Percentiles rank a stretch among this genome's conserved stretches.
These are phyloP conservation scores for Lipomyces chichibuensis DNA, from an alignment of 805 yeast species.

Conservation along the genomic window DNA sequence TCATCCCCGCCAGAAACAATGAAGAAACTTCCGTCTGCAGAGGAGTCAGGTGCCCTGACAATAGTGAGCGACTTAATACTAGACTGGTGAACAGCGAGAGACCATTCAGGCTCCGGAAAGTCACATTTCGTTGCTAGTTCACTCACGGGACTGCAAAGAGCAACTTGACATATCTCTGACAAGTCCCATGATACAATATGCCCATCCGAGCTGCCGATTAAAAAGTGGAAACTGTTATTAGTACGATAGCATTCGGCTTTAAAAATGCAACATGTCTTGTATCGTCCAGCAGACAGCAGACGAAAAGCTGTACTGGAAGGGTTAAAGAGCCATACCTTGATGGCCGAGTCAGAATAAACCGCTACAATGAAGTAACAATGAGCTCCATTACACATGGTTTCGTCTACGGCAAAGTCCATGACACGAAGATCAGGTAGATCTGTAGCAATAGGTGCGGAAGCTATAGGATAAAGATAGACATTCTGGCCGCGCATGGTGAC, in stretches of 20 bases:
- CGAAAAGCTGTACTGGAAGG: constrained; percentile 47
- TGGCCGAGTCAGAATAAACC: constrained; percentile 83
- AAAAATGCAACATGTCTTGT: constrained; percentile 77
- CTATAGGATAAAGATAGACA: constrained; percentile 55
- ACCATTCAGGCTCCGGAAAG: constrained; percentile 27
- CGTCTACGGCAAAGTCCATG: constrained; percentile 74
- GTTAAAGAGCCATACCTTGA: constrained; percentile 55
- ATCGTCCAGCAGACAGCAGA: constrained; percentile 53
- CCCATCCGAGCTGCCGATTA: constrained; percentile 85
- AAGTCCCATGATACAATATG: constrained; percentile 65
- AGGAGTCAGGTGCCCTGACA: constrained; percentile 22
- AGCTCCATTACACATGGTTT: constrained; percentile 7
- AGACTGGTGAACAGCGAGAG: constrained; percentile 74
- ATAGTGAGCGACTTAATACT: constrained; percentile 69
- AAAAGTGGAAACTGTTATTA: constrained; percentile 45
- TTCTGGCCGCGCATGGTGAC: constrained; percentile 46
- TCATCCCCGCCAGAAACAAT: constrained; percentile 92
- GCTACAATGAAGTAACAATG: constrained; percentile 56
- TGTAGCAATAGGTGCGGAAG: constrained; percentile 58
- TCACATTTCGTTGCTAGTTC: neutral
- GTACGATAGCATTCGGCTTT: constrained; percentile 55
- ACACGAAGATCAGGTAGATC: constrained; percentile 81
- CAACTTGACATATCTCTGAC: constrained; percentile 37
- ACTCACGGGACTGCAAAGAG: neutral
- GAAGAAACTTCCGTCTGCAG: constrained; percentile 26